Evolutionary conservation across 495 filamentous ascomycete genomes (phyloP), one percentile per base, ranked within the genome.

Genomic region (Penicillium nucicola): DNA sequence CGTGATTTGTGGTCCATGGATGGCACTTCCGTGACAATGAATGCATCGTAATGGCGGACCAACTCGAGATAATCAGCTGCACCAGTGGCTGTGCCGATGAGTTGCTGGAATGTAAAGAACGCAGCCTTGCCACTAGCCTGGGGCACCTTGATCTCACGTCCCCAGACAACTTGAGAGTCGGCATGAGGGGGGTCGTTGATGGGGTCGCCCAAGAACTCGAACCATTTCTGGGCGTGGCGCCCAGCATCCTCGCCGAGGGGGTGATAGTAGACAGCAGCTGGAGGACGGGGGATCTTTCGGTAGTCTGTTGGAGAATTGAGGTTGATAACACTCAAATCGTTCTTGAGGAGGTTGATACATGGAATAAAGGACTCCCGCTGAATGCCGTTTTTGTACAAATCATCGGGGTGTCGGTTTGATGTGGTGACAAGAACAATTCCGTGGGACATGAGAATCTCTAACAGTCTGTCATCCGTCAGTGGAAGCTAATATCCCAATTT

Each of bases 341-440:
- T 80, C 60, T 96, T 90, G 30, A 98, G 80, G 9, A 98, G 84
- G 48, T 88, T 88, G 66, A 98, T 98, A 57, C 91, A 95, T 2
- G 93, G 93, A 50, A 98, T 84, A 65, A 98, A 98, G 15, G 87
- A 92, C 50, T 91, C 82, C 49, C 93, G 87, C 76, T 98, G 93
- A 60, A 98, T 93, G 53, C 93, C 93, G 66, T 98, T 98, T 67
- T 89, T 92, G 78, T 98, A 98, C 28, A 98, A 81, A 53, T 98
- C 91, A 62, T 92, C 84, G 9, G 93, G 93, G 61, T 97, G 95
- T 5, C 93, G 82, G 71, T 98, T 98, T n/a, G 88, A 93, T 2
- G 93, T 98, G 19, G 95, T 96, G 33, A 98, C 85, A 46, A 98
- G 80, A 25, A 97, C 91, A 2, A 95, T 88, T n/a, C 93, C 93